These are phyloP conservation scores for Nicotiana paniculata DNA, from an alignment of 257 asterid genomes.

Conservation along the genomic window DNA sequence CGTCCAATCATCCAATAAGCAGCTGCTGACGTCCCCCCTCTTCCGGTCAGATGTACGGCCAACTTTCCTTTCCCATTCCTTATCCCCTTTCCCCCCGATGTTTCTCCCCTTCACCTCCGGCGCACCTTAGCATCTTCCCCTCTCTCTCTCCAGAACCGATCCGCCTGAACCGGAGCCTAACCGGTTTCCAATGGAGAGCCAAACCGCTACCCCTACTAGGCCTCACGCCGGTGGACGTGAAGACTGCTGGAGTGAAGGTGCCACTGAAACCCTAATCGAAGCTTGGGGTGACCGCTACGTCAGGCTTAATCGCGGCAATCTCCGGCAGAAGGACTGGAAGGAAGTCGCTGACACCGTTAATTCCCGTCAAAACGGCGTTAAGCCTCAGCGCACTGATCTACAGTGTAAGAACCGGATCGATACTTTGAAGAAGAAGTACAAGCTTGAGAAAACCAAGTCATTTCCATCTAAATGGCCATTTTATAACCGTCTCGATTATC, in stretches of 20 bases:
- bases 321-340: slow-evolving; percentile 70
- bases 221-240: slow-evolving; percentile 41
- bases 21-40: slow-evolving; percentile 18
- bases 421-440: slow-evolving; percentile 64
- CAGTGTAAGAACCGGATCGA: slow-evolving; percentile 76
- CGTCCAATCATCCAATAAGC: slow-evolving; percentile 20
- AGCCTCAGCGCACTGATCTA: slow-evolving; percentile 61
- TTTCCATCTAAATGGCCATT: slow-evolving; percentile 58
- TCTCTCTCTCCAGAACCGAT: not conserved
- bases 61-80: not conserved
- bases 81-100: not conserved
- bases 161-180: not conserved
- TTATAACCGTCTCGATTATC: slow-evolving; percentile 34
- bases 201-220: not conserved
- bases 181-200: slow-evolving; percentile 13
- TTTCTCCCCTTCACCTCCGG: not conserved
- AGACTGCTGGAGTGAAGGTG: slow-evolving; percentile 80
- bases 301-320: slow-evolving; percentile 62
- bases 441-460: slow-evolving; percentile 52
- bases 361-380: slow-evolving; percentile 48
- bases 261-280: slow-evolving; percentile 56
- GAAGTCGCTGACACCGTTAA: slow-evolving; percentile 64
- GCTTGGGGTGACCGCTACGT: slow-evolving; percentile 67
- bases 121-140: not conserved
- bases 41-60: slow-evolving; percentile 28